Evolutionary conservation across 148 eudicot genomes (phyloP).

Genomic region (Rhododendron molle): DNA sequence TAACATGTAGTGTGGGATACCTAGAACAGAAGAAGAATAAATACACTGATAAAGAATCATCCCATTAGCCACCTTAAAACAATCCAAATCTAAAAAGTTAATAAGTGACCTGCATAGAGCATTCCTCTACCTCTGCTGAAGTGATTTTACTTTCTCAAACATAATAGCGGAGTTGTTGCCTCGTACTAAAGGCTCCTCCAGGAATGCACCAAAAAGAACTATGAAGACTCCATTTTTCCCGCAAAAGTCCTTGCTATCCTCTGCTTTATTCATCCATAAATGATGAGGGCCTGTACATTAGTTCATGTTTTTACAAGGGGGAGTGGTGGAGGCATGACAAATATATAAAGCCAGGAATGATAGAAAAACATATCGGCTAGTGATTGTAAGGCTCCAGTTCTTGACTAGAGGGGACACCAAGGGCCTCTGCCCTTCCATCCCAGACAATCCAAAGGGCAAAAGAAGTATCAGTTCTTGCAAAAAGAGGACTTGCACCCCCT

Average conservation of each 20-base stretch:
- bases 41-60: background rate
- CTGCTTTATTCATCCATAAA: slow-evolving; percentile 64
- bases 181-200: slow-evolving; percentile 29
- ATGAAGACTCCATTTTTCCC: slow-evolving; percentile 45
- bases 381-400: background rate
- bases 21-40: slow-evolving; percentile 27
- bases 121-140: slow-evolving; percentile 77
- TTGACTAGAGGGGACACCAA: background rate
- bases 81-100: slow-evolving; percentile 8
- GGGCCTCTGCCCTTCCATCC: background rate
- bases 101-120: slow-evolving; percentile 12
- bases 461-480: background rate
- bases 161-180: slow-evolving; percentile 22
- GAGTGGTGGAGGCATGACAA: background rate
- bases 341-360: background rate
- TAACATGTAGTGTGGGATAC: slow-evolving; percentile 63
- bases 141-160: slow-evolving; percentile 64
- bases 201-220: slow-evolving; percentile 53
- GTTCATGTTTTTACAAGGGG: slow-evolving; percentile 11
- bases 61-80: background rate
- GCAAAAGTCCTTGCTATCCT: slow-evolving; percentile 25
- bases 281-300: slow-evolving; percentile 61
- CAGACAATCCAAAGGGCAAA: background rate
- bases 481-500: background rate
- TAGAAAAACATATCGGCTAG: background rate